Evolutionary conservation across 2,329 filamentous ascomycete genomes (phyloP), one percentile per base, ranked within the genome.

Genomic region (Uncinocarpus reesii): DNA sequence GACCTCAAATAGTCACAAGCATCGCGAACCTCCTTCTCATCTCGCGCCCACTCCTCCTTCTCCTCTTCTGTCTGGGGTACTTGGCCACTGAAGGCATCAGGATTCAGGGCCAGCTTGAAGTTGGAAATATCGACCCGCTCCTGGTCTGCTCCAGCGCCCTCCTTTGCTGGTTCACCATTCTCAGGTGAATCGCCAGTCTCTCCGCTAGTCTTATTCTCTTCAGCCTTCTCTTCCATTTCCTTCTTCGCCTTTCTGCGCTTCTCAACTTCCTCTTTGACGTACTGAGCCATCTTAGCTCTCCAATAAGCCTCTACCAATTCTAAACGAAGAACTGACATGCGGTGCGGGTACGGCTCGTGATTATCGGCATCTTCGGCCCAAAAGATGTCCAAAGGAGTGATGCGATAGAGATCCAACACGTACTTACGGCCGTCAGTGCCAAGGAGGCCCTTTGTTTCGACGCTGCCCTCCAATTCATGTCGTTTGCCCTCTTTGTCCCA

Each of bases 361-460:
- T 71, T 73, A 43, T 75, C 73, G 56, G 79, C 74, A 63, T 90
- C 82, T 56, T 98, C 90, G 57, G 95, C 76, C 89, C 93, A 98
- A 18, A 76, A 68, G 48, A 95, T 81, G 65, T 98, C 92, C 49
- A 96, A 71, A 4, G 92, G 92, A 2, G 92, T 94, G 55, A 96
- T 83, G 50, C 92, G 81, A 72, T 98, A 98, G 46, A 98, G 72
- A 60, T 98, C 92, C 43, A 98, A 78, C n/a, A 95, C 86, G 62
- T 98, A 98, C 65, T 95, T 95, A 58, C 92, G 80, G 31, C 89
- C 92, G 62, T 98, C 92, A 1, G 92, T 98, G 41, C 92, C 92
- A 58, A 98, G 75, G n/a, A 98, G 74, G 46, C 92, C 92, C 73
- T 98, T 98, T 46, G 92, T 98, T 69, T 98, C 92, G 11, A 98